phyloP scores from a whole-genome alignment of 2,329 filamentous ascomycete species.

The Pseudogymnoascus sp. region DNA sequence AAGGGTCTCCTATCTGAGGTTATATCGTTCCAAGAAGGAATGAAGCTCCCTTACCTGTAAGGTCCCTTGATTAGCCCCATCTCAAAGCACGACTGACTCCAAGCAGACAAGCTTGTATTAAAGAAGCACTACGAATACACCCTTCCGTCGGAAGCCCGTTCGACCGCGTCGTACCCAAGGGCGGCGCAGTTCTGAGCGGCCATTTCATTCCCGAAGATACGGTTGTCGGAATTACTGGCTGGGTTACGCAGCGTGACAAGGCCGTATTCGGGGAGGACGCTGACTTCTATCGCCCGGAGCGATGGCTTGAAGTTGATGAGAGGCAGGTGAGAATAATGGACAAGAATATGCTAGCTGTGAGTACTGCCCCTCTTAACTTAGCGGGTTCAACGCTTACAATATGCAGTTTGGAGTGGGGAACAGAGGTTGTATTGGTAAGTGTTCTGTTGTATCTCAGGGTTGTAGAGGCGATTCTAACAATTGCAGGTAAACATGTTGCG shows the following conservation, averaged over 20 bases:
- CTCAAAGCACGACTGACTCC: neutral
- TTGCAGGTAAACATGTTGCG: neutral
- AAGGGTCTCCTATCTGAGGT: conserved; percentile 10
- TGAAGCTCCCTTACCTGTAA: conserved; percentile 15
- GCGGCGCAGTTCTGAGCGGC: conserved; percentile 11
- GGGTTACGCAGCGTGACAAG: conserved; percentile 27
- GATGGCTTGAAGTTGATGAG: conserved; percentile 32
- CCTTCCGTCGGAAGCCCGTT: conserved; percentile 7
- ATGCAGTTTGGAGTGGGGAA: neutral
- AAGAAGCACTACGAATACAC: conserved; percentile 14
- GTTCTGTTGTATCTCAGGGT: neutral
- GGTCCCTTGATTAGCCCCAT: neutral
- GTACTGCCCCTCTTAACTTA: neutral
- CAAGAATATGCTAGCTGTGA: neutral
- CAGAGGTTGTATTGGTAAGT: neutral
- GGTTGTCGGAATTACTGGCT: conserved; percentile 7
- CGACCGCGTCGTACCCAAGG: conserved; percentile 10
- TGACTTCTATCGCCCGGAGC: conserved; percentile 33
- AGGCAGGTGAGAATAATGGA: conserved; percentile 3
- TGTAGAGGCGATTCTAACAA: neutral
- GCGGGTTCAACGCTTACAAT: neutral
- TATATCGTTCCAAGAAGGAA: conserved; percentile 10
- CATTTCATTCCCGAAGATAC: conserved; percentile 12
- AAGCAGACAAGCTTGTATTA: conserved; percentile 12
- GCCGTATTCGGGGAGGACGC: conserved; percentile 31